These are phyloP conservation scores for Jatropha multifida DNA, from an alignment of 441 rosid species.

Conservation along the genomic window DNA sequence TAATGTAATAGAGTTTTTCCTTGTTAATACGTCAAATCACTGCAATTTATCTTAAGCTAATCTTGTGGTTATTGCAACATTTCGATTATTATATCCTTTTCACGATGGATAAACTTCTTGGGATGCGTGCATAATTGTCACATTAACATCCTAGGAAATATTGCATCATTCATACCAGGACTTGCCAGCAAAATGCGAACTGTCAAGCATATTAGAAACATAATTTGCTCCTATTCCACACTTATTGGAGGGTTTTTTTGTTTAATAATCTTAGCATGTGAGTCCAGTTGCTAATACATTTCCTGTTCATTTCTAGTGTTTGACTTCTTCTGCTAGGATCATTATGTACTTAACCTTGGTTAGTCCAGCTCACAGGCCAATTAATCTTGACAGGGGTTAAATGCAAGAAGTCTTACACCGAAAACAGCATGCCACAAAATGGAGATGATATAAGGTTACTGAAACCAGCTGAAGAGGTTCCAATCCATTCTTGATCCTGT, in stretches of 20 bases:
- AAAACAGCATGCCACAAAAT: background rate
- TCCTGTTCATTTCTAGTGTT: background rate
- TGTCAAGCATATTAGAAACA: slow-evolving; percentile 24
- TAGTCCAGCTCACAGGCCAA: slow-evolving; percentile 17
- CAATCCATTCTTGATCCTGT: background rate
- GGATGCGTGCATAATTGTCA: background rate
- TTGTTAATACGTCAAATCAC: background rate
- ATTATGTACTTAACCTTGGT: slow-evolving; percentile 1
- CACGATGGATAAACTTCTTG: background rate
- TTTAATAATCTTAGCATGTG: background rate
- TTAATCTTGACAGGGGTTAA: slow-evolving; percentile 11
- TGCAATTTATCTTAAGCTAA: background rate
- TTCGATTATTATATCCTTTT: background rate
- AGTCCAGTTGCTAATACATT: slow-evolving; percentile 10
- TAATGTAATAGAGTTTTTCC: background rate
- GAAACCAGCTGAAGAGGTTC: slow-evolving; percentile 2
- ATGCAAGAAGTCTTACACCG: background rate
- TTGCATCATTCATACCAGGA: background rate
- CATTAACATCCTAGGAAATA: background rate
- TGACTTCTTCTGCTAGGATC: slow-evolving; percentile 5
- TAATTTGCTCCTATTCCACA: slow-evolving; percentile 10
- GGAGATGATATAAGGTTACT: slow-evolving; percentile 3
- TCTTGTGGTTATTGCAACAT: background rate
- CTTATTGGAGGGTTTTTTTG: slow-evolving; percentile 5
- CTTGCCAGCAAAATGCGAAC: slow-evolving; percentile 26